phyloP scores from a whole-genome alignment of 805 yeast species.

The Ogataea paradorogensis region DNA sequence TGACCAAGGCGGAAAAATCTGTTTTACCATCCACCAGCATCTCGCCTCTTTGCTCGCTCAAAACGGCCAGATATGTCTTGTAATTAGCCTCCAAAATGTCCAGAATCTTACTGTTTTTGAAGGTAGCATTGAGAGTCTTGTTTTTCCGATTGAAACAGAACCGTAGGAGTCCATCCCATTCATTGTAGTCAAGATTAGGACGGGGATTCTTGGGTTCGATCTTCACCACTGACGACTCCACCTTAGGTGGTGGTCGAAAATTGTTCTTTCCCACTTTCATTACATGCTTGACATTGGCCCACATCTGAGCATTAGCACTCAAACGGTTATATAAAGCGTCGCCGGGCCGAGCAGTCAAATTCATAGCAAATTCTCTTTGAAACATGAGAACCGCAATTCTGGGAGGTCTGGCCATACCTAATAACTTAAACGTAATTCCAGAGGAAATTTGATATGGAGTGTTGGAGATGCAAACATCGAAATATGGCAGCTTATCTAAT shows the following conservation, averaged over 20 bases:
- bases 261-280: slow-evolving; percentile 98
- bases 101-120: slow-evolving; percentile 75
- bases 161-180: slow-evolving; percentile 95
- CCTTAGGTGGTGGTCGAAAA: slow-evolving; percentile 98
- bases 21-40: slow-evolving; percentile 43
- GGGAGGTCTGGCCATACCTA: slow-evolving; percentile 91
- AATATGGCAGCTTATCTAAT: slow-evolving; percentile 81
- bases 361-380: slow-evolving; percentile 94
- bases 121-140: slow-evolving; percentile 89
- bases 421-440: slow-evolving; percentile 88
- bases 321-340: slow-evolving; percentile 88
- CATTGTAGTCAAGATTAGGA: slow-evolving; percentile 90
- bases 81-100: slow-evolving; percentile 86
- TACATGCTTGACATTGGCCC: slow-evolving; percentile 98
- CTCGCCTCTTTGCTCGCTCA: slow-evolving; percentile 45
- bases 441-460: slow-evolving; percentile 98
- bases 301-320: slow-evolving; percentile 97
- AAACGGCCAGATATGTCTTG: slow-evolving; percentile 61
- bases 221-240: slow-evolving; percentile 93
- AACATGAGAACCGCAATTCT: slow-evolving; percentile 94
- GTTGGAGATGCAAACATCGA: slow-evolving; percentile 93
- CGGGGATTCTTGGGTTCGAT: slow-evolving; percentile 89
- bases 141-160: slow-evolving; percentile 92
- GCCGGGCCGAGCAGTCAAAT: slow-evolving; percentile 95
- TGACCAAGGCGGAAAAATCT: slow-evolving; percentile 49